phyloP scores from a whole-genome alignment of 129 eudicot genomes.

The Pulicaria dysenterica region DNA sequence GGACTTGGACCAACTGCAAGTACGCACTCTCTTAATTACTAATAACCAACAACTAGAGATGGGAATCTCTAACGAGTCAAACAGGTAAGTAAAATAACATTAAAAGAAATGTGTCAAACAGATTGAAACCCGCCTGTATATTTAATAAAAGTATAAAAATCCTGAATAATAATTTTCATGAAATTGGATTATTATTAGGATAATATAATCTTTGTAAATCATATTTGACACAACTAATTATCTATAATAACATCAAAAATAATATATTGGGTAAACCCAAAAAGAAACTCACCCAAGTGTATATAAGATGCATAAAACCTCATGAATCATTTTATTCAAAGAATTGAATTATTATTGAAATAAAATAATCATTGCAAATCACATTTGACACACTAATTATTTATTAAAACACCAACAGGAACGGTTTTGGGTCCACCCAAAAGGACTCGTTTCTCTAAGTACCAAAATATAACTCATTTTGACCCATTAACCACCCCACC shows the following conservation, averaged over 20 bases:
- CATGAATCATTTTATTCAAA: background rate
- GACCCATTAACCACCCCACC: background rate
- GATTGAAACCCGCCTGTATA: background rate
- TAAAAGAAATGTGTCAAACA: background rate
- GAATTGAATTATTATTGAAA: background rate
- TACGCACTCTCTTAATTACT: conserved; percentile 31
- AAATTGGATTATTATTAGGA: background rate
- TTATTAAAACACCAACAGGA: background rate
- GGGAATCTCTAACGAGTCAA: background rate
- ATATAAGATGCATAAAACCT: background rate
- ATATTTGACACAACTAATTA: background rate
- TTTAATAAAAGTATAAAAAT: background rate
- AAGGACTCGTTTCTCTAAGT: background rate
- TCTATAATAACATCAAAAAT: background rate
- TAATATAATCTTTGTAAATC: background rate
- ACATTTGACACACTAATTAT: background rate
- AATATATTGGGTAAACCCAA: background rate
- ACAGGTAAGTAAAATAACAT: background rate
- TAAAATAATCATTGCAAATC: background rate
- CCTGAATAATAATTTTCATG: background rate
- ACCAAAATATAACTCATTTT: background rate
- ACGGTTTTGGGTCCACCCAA: background rate
- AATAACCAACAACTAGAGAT: conserved; percentile 5
- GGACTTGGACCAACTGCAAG: conserved; percentile 41
- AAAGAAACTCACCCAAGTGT: background rate